A percentile compares a stretch with the other conserved stretches of the same genome.
Conservation (phyloP, 2,329 filamentous ascomycete genomes). For the Sphaerulina populicola region DNA sequence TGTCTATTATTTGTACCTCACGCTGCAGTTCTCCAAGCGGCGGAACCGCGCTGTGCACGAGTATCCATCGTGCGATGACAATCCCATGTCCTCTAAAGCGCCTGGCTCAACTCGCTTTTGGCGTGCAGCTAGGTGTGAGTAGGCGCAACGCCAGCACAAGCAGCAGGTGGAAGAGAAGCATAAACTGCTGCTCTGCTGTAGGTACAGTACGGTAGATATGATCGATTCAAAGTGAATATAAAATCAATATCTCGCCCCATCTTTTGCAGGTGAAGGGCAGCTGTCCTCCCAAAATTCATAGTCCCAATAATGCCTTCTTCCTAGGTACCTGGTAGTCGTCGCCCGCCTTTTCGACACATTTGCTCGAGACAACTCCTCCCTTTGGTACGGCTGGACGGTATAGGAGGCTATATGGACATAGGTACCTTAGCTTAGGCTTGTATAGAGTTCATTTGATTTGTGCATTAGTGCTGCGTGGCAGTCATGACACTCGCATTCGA, state of each 20-base stretch:
- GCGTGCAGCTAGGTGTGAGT: neutral
- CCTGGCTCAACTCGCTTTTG: neutral
- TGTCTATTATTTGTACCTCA: neutral
- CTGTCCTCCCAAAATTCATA: neutral
- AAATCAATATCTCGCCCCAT: neutral
- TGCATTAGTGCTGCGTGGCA: conserved; percentile 3
- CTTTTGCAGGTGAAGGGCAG: neutral
- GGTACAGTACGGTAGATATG: too few relatives aligned
- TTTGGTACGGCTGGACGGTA: too few relatives aligned
- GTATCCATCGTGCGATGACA: neutral
- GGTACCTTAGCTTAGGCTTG: too few relatives aligned
- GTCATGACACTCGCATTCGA: too few relatives aligned
- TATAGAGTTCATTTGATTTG: conserved; percentile 4
- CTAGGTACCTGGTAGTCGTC: too few relatives aligned
- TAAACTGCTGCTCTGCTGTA: neutral
- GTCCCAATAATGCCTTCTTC: too few relatives aligned
- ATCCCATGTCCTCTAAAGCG: neutral
- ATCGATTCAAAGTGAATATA: neutral
- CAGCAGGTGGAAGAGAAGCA: neutral
- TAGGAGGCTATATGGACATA: too few relatives aligned
- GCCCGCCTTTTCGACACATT: too few relatives aligned
- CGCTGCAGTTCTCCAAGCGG: neutral
- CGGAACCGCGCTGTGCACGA: neutral
- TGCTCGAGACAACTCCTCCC: too few relatives aligned
- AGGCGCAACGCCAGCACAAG: neutral